Evolutionary conservation across 805 yeast species (phyloP), one percentile per base, ranked within the genome.

Genomic region (Candida cerambycidarum): DNA sequence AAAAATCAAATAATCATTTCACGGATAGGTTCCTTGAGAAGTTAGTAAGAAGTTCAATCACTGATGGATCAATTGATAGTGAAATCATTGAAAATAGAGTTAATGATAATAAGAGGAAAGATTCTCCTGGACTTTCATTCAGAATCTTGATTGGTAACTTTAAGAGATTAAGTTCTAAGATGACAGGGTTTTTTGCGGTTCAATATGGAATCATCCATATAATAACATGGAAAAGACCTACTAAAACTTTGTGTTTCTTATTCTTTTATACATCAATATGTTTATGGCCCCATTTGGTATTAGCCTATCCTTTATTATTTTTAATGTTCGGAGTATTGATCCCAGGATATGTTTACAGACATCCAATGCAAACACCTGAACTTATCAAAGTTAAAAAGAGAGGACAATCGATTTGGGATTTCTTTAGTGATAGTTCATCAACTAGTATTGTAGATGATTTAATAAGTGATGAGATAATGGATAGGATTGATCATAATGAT

Each of bases 161-260:
- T 56, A 75, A 78, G 47, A 68, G 70, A 29, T 59, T 85, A 51
- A 79, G 83, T 39, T 54, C 71, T 9, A 75, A 79, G 42, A 69
- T 82, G 70, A 78, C 82, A 21, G 63, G 68, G 0, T 54, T 85
- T 8, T 83, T 85, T 51, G 73, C 67, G 32, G 43, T 81, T 1
- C 92, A 85, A 52, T 83, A 82, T 50, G 79, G 80, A 2, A 32
- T 83, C 1, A 68, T 82, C 5, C 76, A 79, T 38, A 56, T 85
- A 0, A 45, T 87, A 17, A 76, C 86, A 4, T 90, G 97, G 97
- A 78, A 80, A 45, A 69, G 73, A 19, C 90, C 95, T 0, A 69
- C 85, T 0, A 75, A 79, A 47, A 89, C 97, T 0, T 49, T 89
- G 4, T 68, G 83, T 0, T 57, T 69, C 16, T 61, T 88, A 41